These are phyloP conservation scores for Rhodotorula glutinis DNA, from an alignment of 1,284 basidiomycete genomes.

Conservation along the genomic window DNA sequence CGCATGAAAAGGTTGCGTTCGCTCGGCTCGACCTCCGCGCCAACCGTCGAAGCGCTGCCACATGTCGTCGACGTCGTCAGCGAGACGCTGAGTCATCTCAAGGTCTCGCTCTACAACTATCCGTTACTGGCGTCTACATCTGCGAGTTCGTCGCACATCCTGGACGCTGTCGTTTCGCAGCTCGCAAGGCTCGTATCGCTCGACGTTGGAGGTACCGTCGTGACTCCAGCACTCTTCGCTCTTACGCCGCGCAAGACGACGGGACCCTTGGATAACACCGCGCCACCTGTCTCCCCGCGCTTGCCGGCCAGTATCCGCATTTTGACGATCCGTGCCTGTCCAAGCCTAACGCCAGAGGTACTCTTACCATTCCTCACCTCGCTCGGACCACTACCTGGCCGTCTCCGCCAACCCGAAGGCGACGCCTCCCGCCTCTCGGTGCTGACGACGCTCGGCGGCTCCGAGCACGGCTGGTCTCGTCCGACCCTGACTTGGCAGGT, in stretches of 20 bases:
- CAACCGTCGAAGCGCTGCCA: conserved; percentile 8
- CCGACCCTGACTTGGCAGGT: neutral
- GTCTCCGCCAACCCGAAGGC: neutral
- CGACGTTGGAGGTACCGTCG: conserved; percentile 26
- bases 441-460: conserved; percentile 9
- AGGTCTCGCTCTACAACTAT: conserved; percentile 21
- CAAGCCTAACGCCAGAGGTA: neutral
- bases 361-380: conserved; percentile 2
- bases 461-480: conserved; percentile 21
- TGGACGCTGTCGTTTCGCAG: conserved; percentile 13
- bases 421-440: neutral
- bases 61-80: neutral
- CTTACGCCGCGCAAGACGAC: neutral
- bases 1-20: neutral
- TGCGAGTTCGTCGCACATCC: conserved; percentile 4
- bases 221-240: conserved; percentile 11
- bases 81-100: conserved; percentile 1
- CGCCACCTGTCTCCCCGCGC: neutral
- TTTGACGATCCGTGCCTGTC: conserved; percentile 19
- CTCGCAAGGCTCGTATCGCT: neutral
- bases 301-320: neutral
- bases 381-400: neutral
- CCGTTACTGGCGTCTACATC: neutral
- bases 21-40: neutral
- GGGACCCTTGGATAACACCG: neutral